These are phyloP conservation scores for Botryotinia globosa DNA, from an alignment of 2,329 filamentous ascomycete species.

Conservation along the genomic window DNA sequence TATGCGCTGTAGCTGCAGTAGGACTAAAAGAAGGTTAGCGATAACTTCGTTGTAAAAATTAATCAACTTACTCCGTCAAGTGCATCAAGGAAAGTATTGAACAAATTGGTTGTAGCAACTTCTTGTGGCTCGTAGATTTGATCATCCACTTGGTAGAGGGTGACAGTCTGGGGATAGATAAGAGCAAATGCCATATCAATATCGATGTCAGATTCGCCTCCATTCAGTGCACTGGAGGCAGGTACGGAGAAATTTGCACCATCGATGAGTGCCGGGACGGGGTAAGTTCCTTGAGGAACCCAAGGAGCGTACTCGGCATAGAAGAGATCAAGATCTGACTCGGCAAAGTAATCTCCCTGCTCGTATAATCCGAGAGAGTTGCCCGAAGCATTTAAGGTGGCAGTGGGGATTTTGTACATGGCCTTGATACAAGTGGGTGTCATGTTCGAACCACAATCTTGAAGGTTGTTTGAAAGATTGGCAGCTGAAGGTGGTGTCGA, in stretches of 20 bases:
- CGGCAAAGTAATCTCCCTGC: constrained; percentile 28
- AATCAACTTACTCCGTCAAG: constrained; percentile 29
- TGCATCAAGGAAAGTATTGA: constrained; percentile 37
- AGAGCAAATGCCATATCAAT: constrained; percentile 37
- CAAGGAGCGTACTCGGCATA: constrained; percentile 23
- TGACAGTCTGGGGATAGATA: constrained; percentile 27
- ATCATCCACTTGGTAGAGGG: constrained; percentile 35
- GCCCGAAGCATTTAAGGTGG: constrained; percentile 17
- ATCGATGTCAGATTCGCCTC: constrained; percentile 39
- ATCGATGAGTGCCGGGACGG: constrained; percentile 29
- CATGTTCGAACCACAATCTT: constrained; percentile 26
- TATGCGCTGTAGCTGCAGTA: constrained; percentile 48
- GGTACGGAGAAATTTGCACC: constrained; percentile 27
- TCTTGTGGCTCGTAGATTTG: constrained; percentile 30
- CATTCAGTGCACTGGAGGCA: constrained; percentile 8
- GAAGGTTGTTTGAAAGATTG: constrained; percentile 18
- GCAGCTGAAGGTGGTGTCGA: constrained; percentile 11
- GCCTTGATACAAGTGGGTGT: constrained; percentile 31
- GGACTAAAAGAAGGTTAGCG: constrained; percentile 23
- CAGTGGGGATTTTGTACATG: constrained; percentile 38
- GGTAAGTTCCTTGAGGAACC: constrained; percentile 25
- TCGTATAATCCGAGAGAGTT: constrained; percentile 24
- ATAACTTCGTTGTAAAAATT: not conserved
- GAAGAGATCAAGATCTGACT: constrained; percentile 26
- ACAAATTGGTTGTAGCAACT: constrained; percentile 30